Evolutionary conservation across 768 basidiomycete species (phyloP), one percentile per base, ranked within the genome.

Genomic region (Hortiboletus flavorubellus): DNA sequence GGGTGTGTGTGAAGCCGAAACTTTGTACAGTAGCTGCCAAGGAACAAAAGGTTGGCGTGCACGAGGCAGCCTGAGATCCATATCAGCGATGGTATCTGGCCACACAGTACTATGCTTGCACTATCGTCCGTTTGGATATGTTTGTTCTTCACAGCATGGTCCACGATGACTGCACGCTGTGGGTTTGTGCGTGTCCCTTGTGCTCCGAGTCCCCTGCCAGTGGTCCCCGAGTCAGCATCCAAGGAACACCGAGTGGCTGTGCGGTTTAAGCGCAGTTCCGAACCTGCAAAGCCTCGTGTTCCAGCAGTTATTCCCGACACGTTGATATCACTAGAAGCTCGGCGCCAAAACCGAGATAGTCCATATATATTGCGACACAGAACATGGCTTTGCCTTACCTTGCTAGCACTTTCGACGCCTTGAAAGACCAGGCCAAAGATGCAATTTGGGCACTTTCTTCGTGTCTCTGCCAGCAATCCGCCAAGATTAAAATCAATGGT

Each of bases 401-500:
- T 16, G 26, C 72, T 16, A 78, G 71, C 41, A 73, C 76, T 5
- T 62, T 89, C 21, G 83, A 85, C 59, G 82, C 70, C 48, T 60
- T 88, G 55, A 83, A 83, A 60, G 88, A 89, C 64, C 86, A 86
- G 59, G 84, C 84, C 16, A 91, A 90, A 65, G 92, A 95, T 67
- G 87, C 89, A 1, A 68, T 93, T 12, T 89, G 84, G 79, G 89
- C 88, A 9, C 73, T 95, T 26, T 85, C 91, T 0, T 88, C 88
- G 11, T 91, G 91, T 70, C 69, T 91, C 38, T 92, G 87, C 74
- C 82, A 84, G 67, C 87, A 85, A 67, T 82, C 91, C 42, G 87
- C 93, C 15, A 92, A 85, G 55, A 80, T 98, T 56, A 97, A 98
- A 76, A 94, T 99, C 58, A 97, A 96, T 63, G 96, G 96, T 37